Conservation (phyloP, 2,329 filamentous ascomycete genomes). For the Colletotrichum orchidophilum region DNA sequence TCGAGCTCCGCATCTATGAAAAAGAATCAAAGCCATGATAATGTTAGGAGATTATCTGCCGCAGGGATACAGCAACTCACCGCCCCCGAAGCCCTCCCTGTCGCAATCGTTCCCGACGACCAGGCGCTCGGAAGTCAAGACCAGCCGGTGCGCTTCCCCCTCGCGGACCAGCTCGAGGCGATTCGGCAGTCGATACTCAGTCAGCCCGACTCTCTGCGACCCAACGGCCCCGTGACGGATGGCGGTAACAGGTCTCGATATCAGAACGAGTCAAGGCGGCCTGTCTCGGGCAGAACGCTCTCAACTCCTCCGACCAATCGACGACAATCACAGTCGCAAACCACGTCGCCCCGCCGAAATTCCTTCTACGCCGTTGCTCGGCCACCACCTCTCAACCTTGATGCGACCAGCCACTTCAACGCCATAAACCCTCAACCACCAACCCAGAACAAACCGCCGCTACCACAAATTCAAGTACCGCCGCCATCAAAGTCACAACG, state of each 20-base stretch:
- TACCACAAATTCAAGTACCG: slow-evolving; percentile 40
- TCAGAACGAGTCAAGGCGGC: slow-evolving; percentile 44
- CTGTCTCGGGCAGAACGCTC: slow-evolving; percentile 52
- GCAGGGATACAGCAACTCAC: slow-evolving; percentile 68
- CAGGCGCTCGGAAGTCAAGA: slow-evolving; percentile 52
- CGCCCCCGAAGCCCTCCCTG: slow-evolving; percentile 66
- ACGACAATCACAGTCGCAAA: slow-evolving; percentile 43
- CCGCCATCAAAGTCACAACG: slow-evolving; percentile 43
- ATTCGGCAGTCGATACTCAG: slow-evolving; percentile 41
- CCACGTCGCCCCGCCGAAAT: slow-evolving; percentile 54
- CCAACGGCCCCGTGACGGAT: slow-evolving; percentile 40
- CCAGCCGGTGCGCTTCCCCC: slow-evolving; percentile 41
- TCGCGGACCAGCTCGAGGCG: slow-evolving; percentile 45
- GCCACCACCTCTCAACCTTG: slow-evolving; percentile 57
- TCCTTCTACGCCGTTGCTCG: slow-evolving; percentile 58
- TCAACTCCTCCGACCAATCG: slow-evolving; percentile 63
- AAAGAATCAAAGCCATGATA: slow-evolving; percentile 49
- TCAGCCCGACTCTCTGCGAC: slow-evolving; percentile 39
- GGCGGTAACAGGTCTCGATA: slow-evolving; percentile 36
- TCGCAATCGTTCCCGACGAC: slow-evolving; percentile 54
- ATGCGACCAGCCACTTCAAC: slow-evolving; percentile 34
- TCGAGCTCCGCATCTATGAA: slow-evolving; percentile 32
- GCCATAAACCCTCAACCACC: slow-evolving; percentile 4
- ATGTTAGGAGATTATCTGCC: slow-evolving; percentile 64
- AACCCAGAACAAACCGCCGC: slow-evolving; percentile 26